phyloP scores from a whole-genome alignment of 176 grass and related monocot species.

The Bonia amplexicaulis region DNA sequence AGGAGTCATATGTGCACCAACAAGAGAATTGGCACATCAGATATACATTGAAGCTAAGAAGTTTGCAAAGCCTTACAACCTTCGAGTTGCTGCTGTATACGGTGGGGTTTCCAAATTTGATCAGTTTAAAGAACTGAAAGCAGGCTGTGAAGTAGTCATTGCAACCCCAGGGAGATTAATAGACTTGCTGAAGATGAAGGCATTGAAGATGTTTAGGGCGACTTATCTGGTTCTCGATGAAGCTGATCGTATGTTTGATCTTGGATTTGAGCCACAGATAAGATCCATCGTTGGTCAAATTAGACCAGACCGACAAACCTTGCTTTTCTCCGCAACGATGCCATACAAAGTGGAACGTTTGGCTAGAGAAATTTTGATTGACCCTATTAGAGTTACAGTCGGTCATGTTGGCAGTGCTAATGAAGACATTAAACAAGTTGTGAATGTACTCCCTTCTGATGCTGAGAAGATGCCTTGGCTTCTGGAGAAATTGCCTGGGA shows the following conservation, averaged over 20 bases:
- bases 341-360: constrained; percentile 94
- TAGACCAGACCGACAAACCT: constrained; percentile 93
- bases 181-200: constrained; percentile 98
- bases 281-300: constrained; percentile 95
- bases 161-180: constrained; percentile 95
- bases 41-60: constrained; percentile 98
- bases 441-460: constrained; percentile 92
- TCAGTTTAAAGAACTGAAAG: constrained; percentile 97
- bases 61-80: constrained; percentile 92
- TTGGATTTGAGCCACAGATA: constrained; percentile 96
- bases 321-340: constrained; percentile 99
- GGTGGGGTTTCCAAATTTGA: constrained; percentile 94
- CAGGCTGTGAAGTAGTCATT: constrained; percentile 89
- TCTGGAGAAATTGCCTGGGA: constrained; percentile 68
- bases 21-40: constrained; percentile 96
- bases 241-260: constrained; percentile 99
- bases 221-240: constrained; percentile 97
- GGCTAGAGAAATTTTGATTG: constrained; percentile 88
- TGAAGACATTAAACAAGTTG: constrained; percentile 97
- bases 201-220: constrained; percentile 79
- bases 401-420: constrained; percentile 95
- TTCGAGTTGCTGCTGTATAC: constrained; percentile 92
- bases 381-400: constrained; percentile 90
- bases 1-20: constrained; percentile 94
- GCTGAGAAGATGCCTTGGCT: constrained; percentile 94